A percentile compares a stretch with the other conserved stretches of the same genome.
These are phyloP conservation scores for Ophiostoma piceae DNA, from an alignment of 2,329 filamentous ascomycete genomes.

Conservation along the genomic window DNA sequence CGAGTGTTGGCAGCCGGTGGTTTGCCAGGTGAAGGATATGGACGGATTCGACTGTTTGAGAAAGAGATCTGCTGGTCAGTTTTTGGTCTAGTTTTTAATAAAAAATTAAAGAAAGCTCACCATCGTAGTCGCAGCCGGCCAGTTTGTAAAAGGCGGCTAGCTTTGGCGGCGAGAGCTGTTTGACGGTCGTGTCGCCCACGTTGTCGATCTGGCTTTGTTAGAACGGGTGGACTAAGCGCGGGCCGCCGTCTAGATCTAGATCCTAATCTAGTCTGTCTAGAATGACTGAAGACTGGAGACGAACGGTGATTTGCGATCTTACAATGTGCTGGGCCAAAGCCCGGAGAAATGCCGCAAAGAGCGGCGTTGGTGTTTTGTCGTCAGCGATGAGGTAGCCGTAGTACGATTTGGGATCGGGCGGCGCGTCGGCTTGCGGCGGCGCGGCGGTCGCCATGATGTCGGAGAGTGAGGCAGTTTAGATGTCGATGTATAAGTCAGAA, in stretches of 20 bases:
- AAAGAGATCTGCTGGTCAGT: constrained; percentile 74
- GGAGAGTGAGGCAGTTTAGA: neutral
- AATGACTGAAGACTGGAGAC: neutral
- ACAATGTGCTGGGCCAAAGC: constrained; percentile 68
- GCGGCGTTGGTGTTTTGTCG: constrained; percentile 61
- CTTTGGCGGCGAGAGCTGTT: constrained; percentile 58
- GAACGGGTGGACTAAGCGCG: constrained; percentile 10
- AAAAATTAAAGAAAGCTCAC: neutral
- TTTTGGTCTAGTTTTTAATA: neutral
- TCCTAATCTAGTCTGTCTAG: neutral
- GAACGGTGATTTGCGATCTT: constrained; percentile 35
- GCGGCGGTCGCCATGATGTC: constrained; percentile 25
- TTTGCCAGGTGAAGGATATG: constrained; percentile 88
- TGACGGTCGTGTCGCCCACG: constrained; percentile 53
- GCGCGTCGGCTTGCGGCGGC: constrained; percentile 25
- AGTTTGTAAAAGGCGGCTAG: constrained; percentile 71
- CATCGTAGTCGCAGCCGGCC: constrained; percentile 63
- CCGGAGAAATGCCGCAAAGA: constrained; percentile 62
- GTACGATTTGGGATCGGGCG: constrained; percentile 35
- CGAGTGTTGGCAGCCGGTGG: constrained; percentile 82
- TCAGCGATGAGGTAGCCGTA: constrained; percentile 65
- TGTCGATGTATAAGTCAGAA: neutral
- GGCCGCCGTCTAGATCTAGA: neutral
- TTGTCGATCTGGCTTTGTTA: constrained; percentile 45
- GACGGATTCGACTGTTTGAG: constrained; percentile 65